Conservation (phyloP, 495 filamentous ascomycete genomes). For the Sabuloglossum arenarium region DNA sequence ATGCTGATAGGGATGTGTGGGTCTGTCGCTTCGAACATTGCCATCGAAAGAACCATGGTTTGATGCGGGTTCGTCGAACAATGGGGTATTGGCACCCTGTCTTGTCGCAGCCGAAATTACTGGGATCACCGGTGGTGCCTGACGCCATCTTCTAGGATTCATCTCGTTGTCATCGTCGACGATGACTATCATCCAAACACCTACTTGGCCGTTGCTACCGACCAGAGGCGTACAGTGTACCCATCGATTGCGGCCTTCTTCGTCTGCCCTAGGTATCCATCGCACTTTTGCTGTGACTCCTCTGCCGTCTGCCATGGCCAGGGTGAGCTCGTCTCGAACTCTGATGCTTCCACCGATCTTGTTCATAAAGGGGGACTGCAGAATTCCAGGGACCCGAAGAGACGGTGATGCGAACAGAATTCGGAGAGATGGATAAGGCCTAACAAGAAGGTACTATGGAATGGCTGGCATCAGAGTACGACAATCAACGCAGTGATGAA, state of each 20-base stretch:
- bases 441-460: constrained; percentile 36
- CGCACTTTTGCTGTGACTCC: constrained; percentile 39
- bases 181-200: constrained; percentile 46
- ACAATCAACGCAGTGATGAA: not conserved
- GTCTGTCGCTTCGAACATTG: not conserved
- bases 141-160: not conserved
- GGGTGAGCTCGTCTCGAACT: constrained; percentile 29
- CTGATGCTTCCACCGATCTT: constrained; percentile 33
- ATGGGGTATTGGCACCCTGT: not conserved
- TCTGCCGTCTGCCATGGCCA: constrained; percentile 31
- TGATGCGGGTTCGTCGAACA: not conserved
- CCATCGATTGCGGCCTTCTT: constrained; percentile 31
- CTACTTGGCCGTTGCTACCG: constrained; percentile 32
- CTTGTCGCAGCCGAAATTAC: not conserved
- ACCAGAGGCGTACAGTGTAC: constrained; percentile 41
- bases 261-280: constrained; percentile 28
- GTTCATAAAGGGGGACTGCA: constrained; percentile 39
- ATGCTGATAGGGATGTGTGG: not conserved
- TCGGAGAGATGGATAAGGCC: constrained; percentile 35
- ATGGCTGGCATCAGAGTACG: not conserved
- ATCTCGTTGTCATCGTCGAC: constrained; percentile 24
- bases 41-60: not conserved
- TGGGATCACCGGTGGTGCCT: constrained; percentile 4
- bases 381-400: constrained; percentile 39
- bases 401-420: constrained; percentile 46